Evolutionary conservation across 2,329 filamentous ascomycete genomes (phyloP).

Genomic region (Cladosporium sp.): DNA sequence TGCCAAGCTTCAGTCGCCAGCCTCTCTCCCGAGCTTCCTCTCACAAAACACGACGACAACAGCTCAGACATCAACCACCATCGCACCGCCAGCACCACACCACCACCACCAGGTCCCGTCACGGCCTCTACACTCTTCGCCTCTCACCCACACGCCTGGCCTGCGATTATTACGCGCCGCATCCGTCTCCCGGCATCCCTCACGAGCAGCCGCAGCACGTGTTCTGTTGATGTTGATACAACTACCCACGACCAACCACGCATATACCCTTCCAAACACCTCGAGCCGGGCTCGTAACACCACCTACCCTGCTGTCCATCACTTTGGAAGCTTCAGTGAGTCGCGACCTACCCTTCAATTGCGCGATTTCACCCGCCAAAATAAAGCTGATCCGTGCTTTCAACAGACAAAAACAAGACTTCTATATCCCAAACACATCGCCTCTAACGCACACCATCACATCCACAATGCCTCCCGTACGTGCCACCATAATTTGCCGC

Average conservation of each 20-base stretch:
- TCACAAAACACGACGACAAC: too few relatives aligned
- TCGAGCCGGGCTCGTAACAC: constrained; percentile 25
- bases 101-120: constrained; percentile 20
- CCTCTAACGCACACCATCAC: constrained; percentile 27
- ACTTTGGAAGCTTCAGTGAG: constrained; percentile 21
- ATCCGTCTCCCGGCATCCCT: constrained; percentile 25
- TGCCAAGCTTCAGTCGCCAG: too few relatives aligned
- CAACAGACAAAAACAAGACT: constrained; percentile 26
- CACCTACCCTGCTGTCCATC: constrained; percentile 24
- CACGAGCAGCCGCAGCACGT: constrained; percentile 24
- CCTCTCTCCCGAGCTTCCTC: too few relatives aligned
- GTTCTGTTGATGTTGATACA: constrained; percentile 34
- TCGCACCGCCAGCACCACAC: constrained; percentile 18
- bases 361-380: constrained; percentile 18
- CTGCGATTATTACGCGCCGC: constrained; percentile 23
- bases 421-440: constrained; percentile 19
- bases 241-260: constrained; percentile 23
- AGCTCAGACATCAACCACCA: constrained; percentile 12
- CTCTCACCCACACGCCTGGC: constrained; percentile 22
- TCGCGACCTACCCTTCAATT: constrained; percentile 14
- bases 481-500: constrained; percentile 23
- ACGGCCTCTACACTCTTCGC: constrained; percentile 13
- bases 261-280: constrained; percentile 26
- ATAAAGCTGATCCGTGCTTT: constrained; percentile 31
- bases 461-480: constrained; percentile 40